phyloP scores from a whole-genome alignment of 805 yeast genomes.

The Saccharomyces jurei region DNA sequence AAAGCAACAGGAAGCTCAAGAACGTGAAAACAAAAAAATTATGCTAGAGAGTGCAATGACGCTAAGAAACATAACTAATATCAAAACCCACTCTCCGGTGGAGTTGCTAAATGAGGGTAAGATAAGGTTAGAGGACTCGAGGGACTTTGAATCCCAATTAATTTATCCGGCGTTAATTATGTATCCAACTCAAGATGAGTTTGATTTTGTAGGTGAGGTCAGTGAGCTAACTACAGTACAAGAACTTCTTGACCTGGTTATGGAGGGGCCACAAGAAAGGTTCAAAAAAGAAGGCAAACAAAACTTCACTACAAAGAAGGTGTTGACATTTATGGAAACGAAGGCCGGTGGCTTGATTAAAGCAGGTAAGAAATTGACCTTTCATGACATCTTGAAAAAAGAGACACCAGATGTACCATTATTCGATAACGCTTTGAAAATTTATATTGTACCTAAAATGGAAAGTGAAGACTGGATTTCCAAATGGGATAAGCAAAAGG shows the following conservation, averaged over 20 bases:
- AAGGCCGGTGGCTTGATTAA: conserved; percentile 75
- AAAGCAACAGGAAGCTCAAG: conserved; percentile 14
- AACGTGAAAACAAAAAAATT: conserved; percentile 35
- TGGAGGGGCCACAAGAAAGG: conserved; percentile 64
- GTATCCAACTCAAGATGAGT: conserved; percentile 78
- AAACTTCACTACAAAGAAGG: conserved; percentile 48
- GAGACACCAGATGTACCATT: conserved; percentile 62
- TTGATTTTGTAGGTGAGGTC: conserved; percentile 69
- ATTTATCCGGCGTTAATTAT: conserved; percentile 73
- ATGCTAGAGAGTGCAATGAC: conserved; percentile 52
- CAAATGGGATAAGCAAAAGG: conserved; percentile 55
- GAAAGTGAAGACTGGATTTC: conserved; percentile 59
- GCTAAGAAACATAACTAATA: conserved; percentile 46
- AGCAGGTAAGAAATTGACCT: conserved; percentile 66
- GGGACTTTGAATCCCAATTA: conserved; percentile 68
- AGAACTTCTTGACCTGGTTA: conserved; percentile 52
- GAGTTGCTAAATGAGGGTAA: conserved; percentile 48
- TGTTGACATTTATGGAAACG: conserved; percentile 79
- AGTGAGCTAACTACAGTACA: conserved; percentile 63
- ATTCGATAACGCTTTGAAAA: conserved; percentile 61
- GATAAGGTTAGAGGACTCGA: conserved; percentile 51
- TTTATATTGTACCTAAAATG: conserved; percentile 72
- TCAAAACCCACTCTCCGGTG: conserved; percentile 46
- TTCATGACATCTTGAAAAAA: conserved; percentile 56
- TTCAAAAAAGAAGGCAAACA: conserved; percentile 50